Base-by-base conservation (phyloP, 148 eudicot genomes). In the Heliamphora exappendiculata region DNA sequence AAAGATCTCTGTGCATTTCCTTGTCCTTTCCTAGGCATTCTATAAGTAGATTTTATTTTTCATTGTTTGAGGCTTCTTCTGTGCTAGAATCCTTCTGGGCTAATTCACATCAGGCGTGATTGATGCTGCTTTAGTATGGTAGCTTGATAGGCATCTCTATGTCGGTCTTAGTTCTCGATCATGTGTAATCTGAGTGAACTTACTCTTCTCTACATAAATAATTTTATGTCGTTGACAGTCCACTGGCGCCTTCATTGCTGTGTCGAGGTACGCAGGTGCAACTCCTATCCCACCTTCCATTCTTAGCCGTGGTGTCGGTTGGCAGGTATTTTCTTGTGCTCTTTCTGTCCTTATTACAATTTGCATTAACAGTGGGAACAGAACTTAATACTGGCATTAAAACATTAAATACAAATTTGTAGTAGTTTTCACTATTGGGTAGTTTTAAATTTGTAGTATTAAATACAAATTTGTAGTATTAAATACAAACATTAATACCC, bases 231-330 rank as follows among this genome's bases (percentile, higher is more conserved):
- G 12, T 78, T 22, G 29, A 74, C 86, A 95, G 99, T 92, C 97
- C 29, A 92, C 96, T 60, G 99, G 99, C 53, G 80, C 89, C 51
- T 95, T 95, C 76, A 80, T 86, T 75, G 99, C 97, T 6, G 97
- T 91, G 60, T 85, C 97, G 65, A 84, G 97, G 70, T 91, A 86
- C 81, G 94, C 97, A 7, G 90, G 99, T 81, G 99, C 99, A 63
- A 95, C 99, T 78, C 97, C 94, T 51, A 28, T 86, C 74, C 99
- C 99, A 37, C 93, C 96, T 63, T 90, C 98, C 17, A 84, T 93
- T 79, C 88, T 93, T 59, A 93, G 98, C 81, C 97, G 98, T 63
- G 98, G 98, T 67, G 82, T 93, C 45, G 98, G 98, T 50, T 93
- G 98, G 98, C 97, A 91, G 98, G 98, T 92, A 85, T 26, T 14